Percentiles rank a stretch among this genome's conserved stretches.
These are phyloP conservation scores for Colletotrichum lentis DNA, from an alignment of 2,329 filamentous ascomycete species.

Conservation along the genomic window DNA sequence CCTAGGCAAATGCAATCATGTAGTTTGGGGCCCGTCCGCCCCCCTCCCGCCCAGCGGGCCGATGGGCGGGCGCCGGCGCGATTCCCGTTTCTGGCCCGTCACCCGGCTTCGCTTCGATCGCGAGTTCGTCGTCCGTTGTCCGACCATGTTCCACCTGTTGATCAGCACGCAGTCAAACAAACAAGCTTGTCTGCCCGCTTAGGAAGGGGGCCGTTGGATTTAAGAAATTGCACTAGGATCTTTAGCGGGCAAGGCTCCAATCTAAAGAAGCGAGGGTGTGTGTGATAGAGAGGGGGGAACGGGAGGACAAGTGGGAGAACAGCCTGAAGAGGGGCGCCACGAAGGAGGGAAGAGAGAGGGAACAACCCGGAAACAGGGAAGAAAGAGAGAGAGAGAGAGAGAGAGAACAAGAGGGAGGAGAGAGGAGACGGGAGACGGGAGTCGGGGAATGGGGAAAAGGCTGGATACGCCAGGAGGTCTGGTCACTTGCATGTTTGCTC, in stretches of 20 bases:
- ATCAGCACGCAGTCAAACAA: neutral
- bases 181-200: neutral
- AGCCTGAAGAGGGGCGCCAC: neutral
- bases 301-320: neutral
- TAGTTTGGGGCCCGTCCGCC: neutral
- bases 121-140: neutral
- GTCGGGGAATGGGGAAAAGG: neutral
- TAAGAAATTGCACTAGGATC: too few species aligned
- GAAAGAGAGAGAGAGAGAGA: too few species aligned
- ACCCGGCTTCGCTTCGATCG: neutral
- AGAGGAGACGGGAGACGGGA: too few species aligned
- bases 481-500: neutral
- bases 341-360: neutral
- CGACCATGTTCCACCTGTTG: too few species aligned
- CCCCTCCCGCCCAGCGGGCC: conserved; percentile 1
- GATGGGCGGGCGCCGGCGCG: neutral
- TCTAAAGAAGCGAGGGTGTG: too few species aligned
- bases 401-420: too few species aligned
- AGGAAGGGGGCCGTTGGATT: neutral
- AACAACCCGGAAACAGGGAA: too few species aligned
- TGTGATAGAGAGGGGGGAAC: too few species aligned
- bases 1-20: neutral
- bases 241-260: neutral
- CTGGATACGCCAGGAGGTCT: too few species aligned
- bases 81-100: neutral